Base-by-base conservation (phyloP, 495 filamentous ascomycete species). In the Parmelia sp. region DNA sequence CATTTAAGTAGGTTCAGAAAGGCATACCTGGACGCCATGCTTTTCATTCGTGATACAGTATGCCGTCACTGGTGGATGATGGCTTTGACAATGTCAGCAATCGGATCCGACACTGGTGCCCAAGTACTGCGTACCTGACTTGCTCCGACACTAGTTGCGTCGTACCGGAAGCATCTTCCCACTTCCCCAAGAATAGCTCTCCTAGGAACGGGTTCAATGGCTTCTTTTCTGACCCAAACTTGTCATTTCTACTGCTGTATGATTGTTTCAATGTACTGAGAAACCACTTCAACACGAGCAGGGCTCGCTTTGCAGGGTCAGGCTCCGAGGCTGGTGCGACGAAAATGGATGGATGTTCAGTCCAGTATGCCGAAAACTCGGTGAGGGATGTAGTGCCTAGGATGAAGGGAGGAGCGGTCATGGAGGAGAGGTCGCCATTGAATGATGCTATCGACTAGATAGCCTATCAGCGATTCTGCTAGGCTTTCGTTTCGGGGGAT, bases 291-390 rank as follows among this genome's bases (percentile, higher is more conserved):
- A 97, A 78, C 25, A 98, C 95, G 12, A 92, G 79, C 64, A 97
- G 75, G 11, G 91, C 87, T 61, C 94, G 84, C 80, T 92, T 95
- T 65, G 86, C 84, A 2, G 92, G 85, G 71, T 96, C 88, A 25
- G 83, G 61, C 74, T 97, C 94, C 57, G 82, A 81, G 27, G 91
- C 88, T 1, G 93, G 91, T 9, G 94, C 93, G 39, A 90, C 85
- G 71, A 98, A 94, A 61, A 95, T 76, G 65, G 83, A 80, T 3
- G 94, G 94, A 71, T 97, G 93, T 76, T 97, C 93, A 47, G 88
- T 87, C 95, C 94, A 98, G 81, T 97, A 97, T 57, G 91, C 90
- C 64, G 89, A 92, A 80, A 93, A 98, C 74, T 98, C 94, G 68
- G 88, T 89, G 59, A 98, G 82, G 69, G 91, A 96, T 62, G 90